phyloP scores from a whole-genome alignment of 2,329 filamentous ascomycete genomes.

The Thelonectria discophora region DNA sequence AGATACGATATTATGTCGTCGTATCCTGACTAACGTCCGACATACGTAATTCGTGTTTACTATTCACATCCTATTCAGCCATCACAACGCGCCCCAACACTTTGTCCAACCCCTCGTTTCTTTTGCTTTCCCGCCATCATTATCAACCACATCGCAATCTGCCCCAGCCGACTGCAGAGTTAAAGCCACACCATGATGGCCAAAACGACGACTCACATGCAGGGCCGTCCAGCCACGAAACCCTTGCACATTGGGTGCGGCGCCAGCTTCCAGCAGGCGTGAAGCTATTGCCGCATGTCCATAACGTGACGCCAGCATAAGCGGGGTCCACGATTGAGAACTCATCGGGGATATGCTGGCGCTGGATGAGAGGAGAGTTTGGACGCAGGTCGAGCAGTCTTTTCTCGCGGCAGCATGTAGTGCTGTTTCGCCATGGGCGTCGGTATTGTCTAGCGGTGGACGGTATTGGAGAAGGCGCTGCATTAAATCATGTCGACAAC shows the following conservation, averaged over 20 bases:
- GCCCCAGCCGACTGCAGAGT: neutral
- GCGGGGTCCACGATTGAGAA: neutral
- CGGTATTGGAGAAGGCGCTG: neutral
- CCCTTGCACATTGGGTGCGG: neutral
- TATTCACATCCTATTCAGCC: too few relatives aligned
- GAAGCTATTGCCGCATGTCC: neutral
- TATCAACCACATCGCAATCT: neutral
- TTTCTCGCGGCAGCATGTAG: neutral
- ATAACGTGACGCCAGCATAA: constrained; percentile 2
- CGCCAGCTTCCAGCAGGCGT: neutral
- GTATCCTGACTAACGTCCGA: too few relatives aligned
- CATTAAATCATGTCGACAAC: neutral
- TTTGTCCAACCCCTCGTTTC: neutral
- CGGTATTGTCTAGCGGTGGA: neutral
- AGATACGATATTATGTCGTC: too few relatives aligned
- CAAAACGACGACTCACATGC: neutral
- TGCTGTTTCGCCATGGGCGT: neutral
- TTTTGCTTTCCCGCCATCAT: neutral
- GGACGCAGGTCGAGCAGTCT: neutral
- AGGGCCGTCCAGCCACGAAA: constrained; percentile 4
- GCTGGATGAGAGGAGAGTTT: neutral
- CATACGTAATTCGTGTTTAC: too few relatives aligned
- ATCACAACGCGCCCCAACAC: neutral
- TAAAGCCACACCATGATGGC: neutral
- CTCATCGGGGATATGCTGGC: neutral